phyloP scores from a whole-genome alignment of 2,329 filamentous ascomycete species.

The Trichoderma aggressivum region DNA sequence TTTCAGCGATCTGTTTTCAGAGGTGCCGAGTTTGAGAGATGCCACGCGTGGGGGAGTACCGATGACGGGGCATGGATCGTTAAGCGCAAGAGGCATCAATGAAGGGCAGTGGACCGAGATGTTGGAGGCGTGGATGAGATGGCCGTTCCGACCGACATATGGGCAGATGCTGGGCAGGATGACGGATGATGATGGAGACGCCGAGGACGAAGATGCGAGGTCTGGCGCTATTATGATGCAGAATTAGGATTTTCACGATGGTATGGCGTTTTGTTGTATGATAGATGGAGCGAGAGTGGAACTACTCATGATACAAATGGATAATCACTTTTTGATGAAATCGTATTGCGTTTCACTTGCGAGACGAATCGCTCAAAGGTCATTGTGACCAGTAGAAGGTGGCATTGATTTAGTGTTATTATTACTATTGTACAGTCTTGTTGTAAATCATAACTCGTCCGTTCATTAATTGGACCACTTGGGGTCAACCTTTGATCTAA shows the following conservation, averaged over 20 bases:
- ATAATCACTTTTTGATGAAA: not conserved
- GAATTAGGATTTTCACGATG: not conserved
- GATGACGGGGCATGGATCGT: conserved; percentile 35
- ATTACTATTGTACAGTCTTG: not conserved
- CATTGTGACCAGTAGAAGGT: no score
- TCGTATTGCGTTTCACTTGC: not conserved
- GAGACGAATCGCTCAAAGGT: not conserved
- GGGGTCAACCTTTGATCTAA: not conserved
- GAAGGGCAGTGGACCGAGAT: conserved; percentile 56
- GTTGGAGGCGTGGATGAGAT: conserved; percentile 57
- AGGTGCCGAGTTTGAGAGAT: conserved; percentile 50
- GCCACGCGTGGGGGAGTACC: conserved; percentile 44
- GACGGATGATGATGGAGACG: conserved; percentile 30
- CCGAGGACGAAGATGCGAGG: conserved; percentile 28
- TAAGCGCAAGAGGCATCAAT: conserved; percentile 50
- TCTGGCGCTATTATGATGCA: conserved; percentile 21
- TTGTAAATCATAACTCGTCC: not conserved
- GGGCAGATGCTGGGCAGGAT: conserved; percentile 45
- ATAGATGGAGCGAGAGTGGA: not conserved
- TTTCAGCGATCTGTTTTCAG: conserved; percentile 49
- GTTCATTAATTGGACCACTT: conserved; percentile 14
- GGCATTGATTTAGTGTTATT: not conserved
- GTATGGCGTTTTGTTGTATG: not conserved
- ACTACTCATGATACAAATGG: not conserved
- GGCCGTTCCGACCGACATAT: conserved; percentile 60